Base-by-base conservation (phyloP, 345 rosid species). In the Lumnitzera littorea region DNA sequence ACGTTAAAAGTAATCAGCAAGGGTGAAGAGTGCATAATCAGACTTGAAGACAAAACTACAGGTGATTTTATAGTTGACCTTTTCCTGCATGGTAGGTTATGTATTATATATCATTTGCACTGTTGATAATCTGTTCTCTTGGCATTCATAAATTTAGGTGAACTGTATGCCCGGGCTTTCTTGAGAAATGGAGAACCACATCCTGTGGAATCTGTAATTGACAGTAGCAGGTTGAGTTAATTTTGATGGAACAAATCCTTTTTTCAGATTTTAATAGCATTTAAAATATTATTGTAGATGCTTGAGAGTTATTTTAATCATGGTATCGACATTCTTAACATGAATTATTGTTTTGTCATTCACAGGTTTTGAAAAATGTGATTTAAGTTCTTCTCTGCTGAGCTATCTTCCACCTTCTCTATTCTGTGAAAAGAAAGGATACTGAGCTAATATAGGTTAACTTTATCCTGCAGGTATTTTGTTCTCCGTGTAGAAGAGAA, bases 151-250 rank as follows among this genome's bases (percentile, higher is more conserved):
- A 51, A 48, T 27, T 41, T 61, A 87, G 97, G 95, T 60, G 98
- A 91, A 70, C 66, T 95, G 57, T 95, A 95, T 54, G 99, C 98
- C 13, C 84, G 84, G 73, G 96, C 99, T 58, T 95, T 95, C 80
- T 72, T 95, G 68, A 85, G 96, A 77, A 78, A 80, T 27, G 99
- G 94, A 48, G 98, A 95, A 60, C 96, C 77, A 5, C 96, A 88
- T 80, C 98, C 99, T 3, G 98, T 95, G 67, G 99, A 95, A 82
- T 58, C 96, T 55, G 99, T 95, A 62, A 82, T 95, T 69, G 98
- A 95, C 70, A 95, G 99, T 78, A 91, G 99, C 92, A 88, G 99
- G 99, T 94, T 43, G 46, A 62, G 57, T 52, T 36, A 36, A 5
- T 36, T 36, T 36, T 36, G 43, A 36, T 1, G 10, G 7, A 36